phyloP scores from a whole-genome alignment of 805 yeast species.

The Starmerella ratchasimensis region DNA sequence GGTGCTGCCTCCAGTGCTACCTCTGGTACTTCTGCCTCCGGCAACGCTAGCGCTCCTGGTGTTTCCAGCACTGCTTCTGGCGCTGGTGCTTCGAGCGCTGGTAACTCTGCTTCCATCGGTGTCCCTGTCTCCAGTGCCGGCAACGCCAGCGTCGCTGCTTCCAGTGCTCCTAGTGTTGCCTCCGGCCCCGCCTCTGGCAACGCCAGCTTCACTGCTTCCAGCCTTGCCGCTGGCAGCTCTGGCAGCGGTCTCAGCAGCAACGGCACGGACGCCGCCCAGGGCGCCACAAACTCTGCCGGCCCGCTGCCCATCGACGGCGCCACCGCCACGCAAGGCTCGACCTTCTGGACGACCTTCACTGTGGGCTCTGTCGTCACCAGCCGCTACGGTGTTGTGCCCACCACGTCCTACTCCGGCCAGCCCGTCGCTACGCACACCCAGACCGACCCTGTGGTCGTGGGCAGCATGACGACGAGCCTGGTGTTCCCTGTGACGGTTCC shows the following conservation, averaged over 20 bases:
- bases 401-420: slow-evolving; percentile 2
- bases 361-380: not conserved
- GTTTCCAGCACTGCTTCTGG: no score
- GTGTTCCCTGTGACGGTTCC: slow-evolving; percentile 2
- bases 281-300: slow-evolving; percentile 8
- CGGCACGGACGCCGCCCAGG: slow-evolving; percentile 6
- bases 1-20: not conserved
- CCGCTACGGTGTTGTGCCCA: not conserved
- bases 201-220: no score
- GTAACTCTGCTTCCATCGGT: no score
- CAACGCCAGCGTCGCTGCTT: no score
- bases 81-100: no score
- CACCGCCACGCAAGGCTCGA: slow-evolving; percentile 1
- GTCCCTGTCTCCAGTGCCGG: not conserved
- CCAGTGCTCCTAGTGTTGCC: no score
- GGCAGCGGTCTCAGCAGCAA: no score
- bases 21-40: not conserved
- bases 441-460: not conserved
- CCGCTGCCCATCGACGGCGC: slow-evolving; percentile 6
- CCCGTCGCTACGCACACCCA: not conserved
- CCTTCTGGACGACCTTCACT: not conserved
- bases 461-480: not conserved
- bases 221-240: no score
- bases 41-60: not conserved
- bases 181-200: no score